These are phyloP conservation scores for Dactylellina drechsleri DNA, from an alignment of 2,329 filamentous ascomycete genomes.

Conservation along the genomic window DNA sequence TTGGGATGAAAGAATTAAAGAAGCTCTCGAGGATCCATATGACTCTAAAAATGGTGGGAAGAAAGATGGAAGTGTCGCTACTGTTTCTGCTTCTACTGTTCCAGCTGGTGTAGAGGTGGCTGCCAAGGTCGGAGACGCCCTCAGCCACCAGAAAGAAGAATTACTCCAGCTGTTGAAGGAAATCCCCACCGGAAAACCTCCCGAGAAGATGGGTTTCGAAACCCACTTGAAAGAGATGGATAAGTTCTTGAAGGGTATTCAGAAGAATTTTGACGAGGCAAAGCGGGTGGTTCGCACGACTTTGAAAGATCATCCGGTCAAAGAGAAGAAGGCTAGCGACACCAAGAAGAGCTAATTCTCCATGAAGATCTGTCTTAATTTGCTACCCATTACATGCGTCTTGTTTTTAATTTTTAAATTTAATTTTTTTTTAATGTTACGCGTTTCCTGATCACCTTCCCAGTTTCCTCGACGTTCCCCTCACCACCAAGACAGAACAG, in stretches of 20 bases:
- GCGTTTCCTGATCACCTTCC: no score
- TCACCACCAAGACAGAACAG: no score
- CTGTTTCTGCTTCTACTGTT: background rate
- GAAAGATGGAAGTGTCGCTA: background rate
- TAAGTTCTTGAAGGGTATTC: slow-evolving; percentile 15
- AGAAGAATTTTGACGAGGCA: slow-evolving; percentile 19
- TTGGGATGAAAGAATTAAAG: background rate
- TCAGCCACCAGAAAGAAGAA: slow-evolving; percentile 24
- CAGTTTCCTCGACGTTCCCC: no score
- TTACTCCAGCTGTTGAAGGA: slow-evolving; percentile 33
- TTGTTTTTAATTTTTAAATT: no score
- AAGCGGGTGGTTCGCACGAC: slow-evolving; percentile 16
- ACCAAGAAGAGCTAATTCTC: no score
- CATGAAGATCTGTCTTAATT: no score
- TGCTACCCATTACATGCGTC: no score
- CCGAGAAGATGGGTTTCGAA: slow-evolving; percentile 27
- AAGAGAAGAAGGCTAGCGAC: background rate
- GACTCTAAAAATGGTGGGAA: background rate
- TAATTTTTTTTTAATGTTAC: no score
- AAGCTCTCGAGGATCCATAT: slow-evolving; percentile 10
- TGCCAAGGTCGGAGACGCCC: slow-evolving; percentile 1
- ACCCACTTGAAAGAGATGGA: slow-evolving; percentile 32
- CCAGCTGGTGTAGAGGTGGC: background rate
- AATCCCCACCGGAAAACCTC: slow-evolving; percentile 2
- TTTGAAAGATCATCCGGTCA: slow-evolving; percentile 21